Evolutionary conservation across 306 rosid genomes (phyloP).

Genomic region (Begonia fuchsioides): DNA sequence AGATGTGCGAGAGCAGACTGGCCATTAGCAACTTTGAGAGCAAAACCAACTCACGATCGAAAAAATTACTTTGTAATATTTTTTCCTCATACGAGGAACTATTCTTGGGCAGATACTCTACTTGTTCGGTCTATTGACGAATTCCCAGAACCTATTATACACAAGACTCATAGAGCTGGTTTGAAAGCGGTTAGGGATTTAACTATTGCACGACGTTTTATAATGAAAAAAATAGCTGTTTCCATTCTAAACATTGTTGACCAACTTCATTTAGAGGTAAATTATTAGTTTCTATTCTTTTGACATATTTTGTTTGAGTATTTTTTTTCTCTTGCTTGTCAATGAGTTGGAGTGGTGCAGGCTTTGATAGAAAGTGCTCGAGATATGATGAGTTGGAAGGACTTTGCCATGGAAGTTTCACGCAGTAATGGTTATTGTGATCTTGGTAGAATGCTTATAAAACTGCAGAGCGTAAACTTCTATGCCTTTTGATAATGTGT

Average conservation of each 20-base stretch:
- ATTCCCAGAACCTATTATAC: conserved; percentile 75
- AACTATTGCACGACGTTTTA: conserved; percentile 61
- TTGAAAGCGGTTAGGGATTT: conserved; percentile 69
- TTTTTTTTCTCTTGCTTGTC: conserved; percentile 3
- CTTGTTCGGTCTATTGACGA: conserved; percentile 70
- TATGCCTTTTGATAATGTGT: conserved; percentile 17
- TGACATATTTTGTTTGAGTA: conserved; percentile 8
- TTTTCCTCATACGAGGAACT: conserved; percentile 80
- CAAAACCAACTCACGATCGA: conserved; percentile 90
- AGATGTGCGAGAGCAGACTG: conserved; percentile 93
- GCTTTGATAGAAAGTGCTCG: conserved; percentile 74
- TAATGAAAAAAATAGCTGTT: conserved; percentile 79
- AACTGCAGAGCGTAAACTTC: conserved; percentile 74
- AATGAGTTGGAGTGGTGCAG: conserved; percentile 29
- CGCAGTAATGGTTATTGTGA: conserved; percentile 61
- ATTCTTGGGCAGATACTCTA: conserved; percentile 89
- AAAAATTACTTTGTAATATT: conserved; percentile 81
- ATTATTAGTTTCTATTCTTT: conserved; percentile 3
- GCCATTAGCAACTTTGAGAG: conserved; percentile 88
- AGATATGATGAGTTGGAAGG: conserved; percentile 70
- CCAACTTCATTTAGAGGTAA: conserved; percentile 76
- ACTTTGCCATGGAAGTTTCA: conserved; percentile 89
- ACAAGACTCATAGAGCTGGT: conserved; percentile 65
- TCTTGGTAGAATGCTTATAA: conserved; percentile 84
- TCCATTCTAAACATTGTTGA: conserved; percentile 80